Percentiles rank a stretch among this genome's conserved stretches.
These are phyloP conservation scores for Mucuna pruriens DNA, from an alignment of 306 rosid genomes.

Conservation along the genomic window DNA sequence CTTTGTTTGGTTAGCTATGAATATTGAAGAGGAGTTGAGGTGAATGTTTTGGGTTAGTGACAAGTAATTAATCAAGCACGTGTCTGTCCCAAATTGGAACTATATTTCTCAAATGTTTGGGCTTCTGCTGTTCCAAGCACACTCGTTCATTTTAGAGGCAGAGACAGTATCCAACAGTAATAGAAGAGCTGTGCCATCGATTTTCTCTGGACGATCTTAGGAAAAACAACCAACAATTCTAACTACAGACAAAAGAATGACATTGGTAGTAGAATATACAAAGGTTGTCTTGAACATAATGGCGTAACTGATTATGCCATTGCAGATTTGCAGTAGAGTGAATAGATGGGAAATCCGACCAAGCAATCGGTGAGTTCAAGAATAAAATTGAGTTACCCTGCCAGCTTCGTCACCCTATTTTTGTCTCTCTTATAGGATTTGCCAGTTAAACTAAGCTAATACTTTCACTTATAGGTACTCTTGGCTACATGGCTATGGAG, in stretches of 20 bases:
- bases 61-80: background rate
- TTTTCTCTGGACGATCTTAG: slow-evolving; percentile 20
- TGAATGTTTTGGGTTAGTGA: background rate
- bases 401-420: background rate
- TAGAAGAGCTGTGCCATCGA: slow-evolving; percentile 20
- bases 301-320: background rate
- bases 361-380: no score
- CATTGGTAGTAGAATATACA: no score
- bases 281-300: background rate
- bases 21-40: no score
- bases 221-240: no score
- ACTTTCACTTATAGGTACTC: background rate
- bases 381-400: slow-evolving; percentile 11
- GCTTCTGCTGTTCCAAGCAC: background rate
- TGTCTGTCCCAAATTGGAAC: background rate
- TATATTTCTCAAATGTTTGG: background rate
- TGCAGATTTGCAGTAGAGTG: no score
- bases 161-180: background rate
- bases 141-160: background rate
- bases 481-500: background rate
- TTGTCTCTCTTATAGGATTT: slow-evolving; percentile 16
- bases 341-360: no score
- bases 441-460: background rate
- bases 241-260: no score
- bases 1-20: no score